Conservation (phyloP, 1,139 yeast genomes). For the Candida sp. region DNA sequence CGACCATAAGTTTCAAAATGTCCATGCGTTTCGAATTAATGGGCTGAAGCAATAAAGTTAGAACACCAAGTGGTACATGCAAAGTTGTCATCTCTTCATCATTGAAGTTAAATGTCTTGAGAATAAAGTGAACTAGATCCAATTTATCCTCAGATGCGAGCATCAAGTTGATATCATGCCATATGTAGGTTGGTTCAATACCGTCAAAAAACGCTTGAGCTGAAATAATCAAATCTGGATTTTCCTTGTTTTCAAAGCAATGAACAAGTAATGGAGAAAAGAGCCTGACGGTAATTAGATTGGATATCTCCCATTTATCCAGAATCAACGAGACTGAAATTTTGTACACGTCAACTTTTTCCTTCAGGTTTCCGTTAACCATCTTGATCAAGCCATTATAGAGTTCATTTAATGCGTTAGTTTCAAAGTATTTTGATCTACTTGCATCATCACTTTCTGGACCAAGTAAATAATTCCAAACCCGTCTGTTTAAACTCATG, state of each 20-base stretch:
- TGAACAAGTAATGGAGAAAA: constrained; percentile 58
- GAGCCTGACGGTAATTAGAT: constrained; percentile 63
- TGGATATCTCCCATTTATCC: constrained; percentile 95
- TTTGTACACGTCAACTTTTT: constrained; percentile 51
- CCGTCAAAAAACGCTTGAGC: constrained; percentile 79
- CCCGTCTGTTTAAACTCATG: constrained; percentile 88
- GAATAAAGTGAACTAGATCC: constrained; percentile 53
- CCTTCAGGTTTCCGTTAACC: constrained; percentile 29
- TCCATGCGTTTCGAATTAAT: constrained; percentile 22
- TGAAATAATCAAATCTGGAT: constrained; percentile 47
- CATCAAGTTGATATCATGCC: constrained; percentile 54
- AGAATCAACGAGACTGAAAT: constrained; percentile 65
- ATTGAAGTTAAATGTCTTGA: constrained; percentile 64
- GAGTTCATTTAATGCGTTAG: constrained; percentile 51
- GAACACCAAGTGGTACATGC: constrained; percentile 70
- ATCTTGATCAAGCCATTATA: constrained; percentile 50
- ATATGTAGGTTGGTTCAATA: constrained; percentile 74
- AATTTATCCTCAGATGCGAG: constrained; percentile 17
- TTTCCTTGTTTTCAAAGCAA: constrained; percentile 18
- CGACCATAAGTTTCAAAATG: constrained; percentile 36
- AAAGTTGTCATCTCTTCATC: constrained; percentile 84
- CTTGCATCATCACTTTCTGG: constrained; percentile 46
- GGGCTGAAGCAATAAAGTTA: constrained; percentile 30
- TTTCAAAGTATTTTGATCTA: constrained; percentile 48
- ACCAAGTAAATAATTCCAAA: constrained; percentile 92